Evolutionary conservation across 257 asterid genomes (phyloP).

Genomic region (Linaria vulgaris): DNA sequence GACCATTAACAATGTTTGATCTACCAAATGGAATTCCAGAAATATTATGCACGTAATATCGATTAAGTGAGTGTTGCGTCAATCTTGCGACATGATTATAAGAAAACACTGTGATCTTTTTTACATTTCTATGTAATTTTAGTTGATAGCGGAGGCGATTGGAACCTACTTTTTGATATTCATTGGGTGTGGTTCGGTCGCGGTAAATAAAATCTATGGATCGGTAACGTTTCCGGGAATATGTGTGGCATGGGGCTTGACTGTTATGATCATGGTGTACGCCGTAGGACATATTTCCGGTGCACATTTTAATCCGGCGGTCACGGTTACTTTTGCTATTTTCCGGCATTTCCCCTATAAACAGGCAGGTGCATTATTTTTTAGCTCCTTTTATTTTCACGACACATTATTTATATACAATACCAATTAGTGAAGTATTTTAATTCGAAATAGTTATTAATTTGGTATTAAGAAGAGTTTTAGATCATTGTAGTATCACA

Average conservation of each 20-base stretch:
- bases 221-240: conserved; percentile 61
- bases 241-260: conserved; percentile 52
- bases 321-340: conserved; percentile 58
- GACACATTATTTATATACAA: no score
- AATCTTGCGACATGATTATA: not conserved
- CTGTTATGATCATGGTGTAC: conserved; percentile 63
- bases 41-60: no score
- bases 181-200: conserved; percentile 62
- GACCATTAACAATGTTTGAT: no score
- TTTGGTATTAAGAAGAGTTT: no score
- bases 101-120: no score
- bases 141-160: conserved; percentile 62
- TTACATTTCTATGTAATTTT: not conserved
- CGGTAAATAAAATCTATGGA: conserved; percentile 52
- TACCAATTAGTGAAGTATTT: no score
- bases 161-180: conserved; percentile 67
- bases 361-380: conserved; percentile 27
- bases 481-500: no score
- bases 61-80: no score
- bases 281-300: conserved; percentile 73
- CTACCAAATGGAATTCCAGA: no score
- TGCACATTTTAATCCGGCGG: conserved; percentile 76
- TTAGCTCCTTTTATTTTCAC: not conserved
- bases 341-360: conserved; percentile 55
- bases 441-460: no score